Base-by-base conservation (phyloP, 805 yeast genomes). In the Candida maltosa region DNA sequence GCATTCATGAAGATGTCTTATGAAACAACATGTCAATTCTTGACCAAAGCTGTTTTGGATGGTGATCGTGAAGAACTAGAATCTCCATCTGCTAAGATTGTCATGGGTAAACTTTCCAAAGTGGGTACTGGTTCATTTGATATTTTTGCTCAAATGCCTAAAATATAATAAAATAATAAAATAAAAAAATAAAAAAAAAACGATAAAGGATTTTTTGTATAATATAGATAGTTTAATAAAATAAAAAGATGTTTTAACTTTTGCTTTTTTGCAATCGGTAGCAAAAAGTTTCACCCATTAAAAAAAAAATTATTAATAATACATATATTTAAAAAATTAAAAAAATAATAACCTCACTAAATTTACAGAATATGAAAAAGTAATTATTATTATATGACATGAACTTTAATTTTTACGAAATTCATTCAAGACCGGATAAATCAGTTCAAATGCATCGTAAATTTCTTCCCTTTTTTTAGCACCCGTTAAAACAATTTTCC, bases 381-480 rank as follows among this genome's bases (percentile, higher is more conserved):
- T 11, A 26, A 26, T 8, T n/a, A n/a, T n/a, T n/a, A n/a, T n/a
- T n/a, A n/a, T n/a, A n/a, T n/a, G n/a, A n/a, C n/a, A n/a, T n/a
- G n/a, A n/a, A n/a, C n/a, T n/a, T n/a, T n/a, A n/a, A n/a, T n/a
- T n/a, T 63, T 93, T 93, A 61, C 97, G 81, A 71, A 91, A 93
- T 73, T 93, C 97, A 69, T 94, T 89, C 73, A 93, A 74, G 63
- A 93, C 98, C 33, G 98, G 98, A 63, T 91, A 93, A 34, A 93
- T 93, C 41, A 97, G 95, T 61, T 91, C 98, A 60, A 93, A 93
- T 4, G 98, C 98, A 51, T 89, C 95, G 58, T 93, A 93, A 46
- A 93, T 93, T 62, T 93, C 98, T 61, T 93, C 97, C 62, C 98
- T 83, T 64, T 93, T 97, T 62, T 93, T 93, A 14, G 98, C 98